These are phyloP conservation scores for Blastomyces percursus DNA, from an alignment of 2,329 filamentous ascomycete species.

Conservation along the genomic window DNA sequence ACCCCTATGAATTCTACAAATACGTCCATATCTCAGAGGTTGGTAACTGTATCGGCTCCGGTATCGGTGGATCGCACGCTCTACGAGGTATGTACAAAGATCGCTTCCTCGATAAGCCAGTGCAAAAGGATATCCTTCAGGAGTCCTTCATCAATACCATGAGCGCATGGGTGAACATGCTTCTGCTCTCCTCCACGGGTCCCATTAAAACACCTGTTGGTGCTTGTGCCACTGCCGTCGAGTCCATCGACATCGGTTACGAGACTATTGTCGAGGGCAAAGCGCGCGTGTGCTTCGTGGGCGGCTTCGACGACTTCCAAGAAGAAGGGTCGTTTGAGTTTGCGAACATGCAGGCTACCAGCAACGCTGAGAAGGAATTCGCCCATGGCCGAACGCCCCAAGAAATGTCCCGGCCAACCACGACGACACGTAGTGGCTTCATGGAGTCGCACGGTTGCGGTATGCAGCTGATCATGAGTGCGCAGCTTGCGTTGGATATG, in stretches of 20 bases:
- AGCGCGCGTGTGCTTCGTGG: conserved; percentile 91
- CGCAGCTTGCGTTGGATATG: conserved; percentile 92
- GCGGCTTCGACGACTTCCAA: conserved; percentile 98
- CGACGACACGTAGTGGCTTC: conserved; percentile 92
- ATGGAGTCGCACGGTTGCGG: conserved; percentile 99
- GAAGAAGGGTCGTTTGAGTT: conserved; percentile 99
- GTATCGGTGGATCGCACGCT: conserved; percentile 89
- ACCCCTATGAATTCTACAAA: conserved; percentile 99
- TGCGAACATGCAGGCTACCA: conserved; percentile 99
- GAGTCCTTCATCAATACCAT: conserved; percentile 99
- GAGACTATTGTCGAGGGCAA: conserved; percentile 98
- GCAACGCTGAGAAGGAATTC: conserved; percentile 94
- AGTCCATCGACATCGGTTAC: conserved; percentile 94
- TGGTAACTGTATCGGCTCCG: conserved; percentile 95
- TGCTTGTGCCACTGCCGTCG: conserved; percentile 92
- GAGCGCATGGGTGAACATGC: conserved; percentile 99
- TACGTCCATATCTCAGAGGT: conserved; percentile 97
- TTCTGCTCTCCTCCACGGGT: conserved; percentile 90
- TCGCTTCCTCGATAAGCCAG: conserved; percentile 87
- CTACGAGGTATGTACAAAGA: conserved; percentile 98
- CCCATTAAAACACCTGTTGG: conserved; percentile 98
- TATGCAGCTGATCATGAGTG: conserved; percentile 98
- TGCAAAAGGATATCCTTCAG: conserved; percentile 98
- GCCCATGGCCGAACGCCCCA: conserved; percentile 86
- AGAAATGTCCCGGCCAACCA: conserved; percentile 97